phyloP scores from a whole-genome alignment of 768 basidiomycete species.

The Megacollybia marginata region DNA sequence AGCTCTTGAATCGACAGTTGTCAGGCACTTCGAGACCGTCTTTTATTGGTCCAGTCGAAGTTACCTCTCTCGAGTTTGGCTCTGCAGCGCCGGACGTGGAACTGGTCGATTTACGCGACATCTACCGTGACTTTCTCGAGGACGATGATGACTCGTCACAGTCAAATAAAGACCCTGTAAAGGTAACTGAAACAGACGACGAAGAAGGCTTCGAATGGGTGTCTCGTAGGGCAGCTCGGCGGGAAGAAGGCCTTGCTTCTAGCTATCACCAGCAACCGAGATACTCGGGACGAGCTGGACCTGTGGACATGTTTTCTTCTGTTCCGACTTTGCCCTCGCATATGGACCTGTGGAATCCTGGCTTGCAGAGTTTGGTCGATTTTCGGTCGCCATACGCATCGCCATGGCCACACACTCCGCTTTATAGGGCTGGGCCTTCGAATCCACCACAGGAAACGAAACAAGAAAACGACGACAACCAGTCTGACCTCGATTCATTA shows the following conservation, averaged over 20 bases:
- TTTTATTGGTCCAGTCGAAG: conserved; percentile 88
- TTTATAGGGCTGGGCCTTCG: neutral
- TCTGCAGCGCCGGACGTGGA: conserved; percentile 77
- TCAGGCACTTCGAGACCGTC: conserved; percentile 68
- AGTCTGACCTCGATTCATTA: conserved; percentile 4
- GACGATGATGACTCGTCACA: conserved; percentile 55
- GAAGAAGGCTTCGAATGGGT: conserved; percentile 86
- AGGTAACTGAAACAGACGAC: conserved; percentile 46
- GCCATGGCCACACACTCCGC: neutral
- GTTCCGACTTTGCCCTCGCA: conserved; percentile 39
- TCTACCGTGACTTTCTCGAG: conserved; percentile 91
- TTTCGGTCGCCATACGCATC: neutral
- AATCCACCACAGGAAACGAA: neutral
- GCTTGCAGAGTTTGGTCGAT: neutral
- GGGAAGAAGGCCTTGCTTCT: conserved; percentile 54
- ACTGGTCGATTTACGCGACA: conserved; percentile 86
- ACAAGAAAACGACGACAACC: conserved; percentile 6
- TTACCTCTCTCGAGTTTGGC: conserved; percentile 86
- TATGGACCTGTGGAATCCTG: conserved; percentile 1
- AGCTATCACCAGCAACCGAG: conserved; percentile 61
- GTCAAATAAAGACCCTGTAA: conserved; percentile 39
- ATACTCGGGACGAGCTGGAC: conserved; percentile 47
- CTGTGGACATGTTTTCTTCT: conserved; percentile 53
- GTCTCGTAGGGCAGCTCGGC: conserved; percentile 51
- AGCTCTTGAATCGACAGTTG: conserved; percentile 76